These are phyloP conservation scores for Lactarius hatsudake DNA, from an alignment of 768 basidiomycete species.

Conservation along the genomic window DNA sequence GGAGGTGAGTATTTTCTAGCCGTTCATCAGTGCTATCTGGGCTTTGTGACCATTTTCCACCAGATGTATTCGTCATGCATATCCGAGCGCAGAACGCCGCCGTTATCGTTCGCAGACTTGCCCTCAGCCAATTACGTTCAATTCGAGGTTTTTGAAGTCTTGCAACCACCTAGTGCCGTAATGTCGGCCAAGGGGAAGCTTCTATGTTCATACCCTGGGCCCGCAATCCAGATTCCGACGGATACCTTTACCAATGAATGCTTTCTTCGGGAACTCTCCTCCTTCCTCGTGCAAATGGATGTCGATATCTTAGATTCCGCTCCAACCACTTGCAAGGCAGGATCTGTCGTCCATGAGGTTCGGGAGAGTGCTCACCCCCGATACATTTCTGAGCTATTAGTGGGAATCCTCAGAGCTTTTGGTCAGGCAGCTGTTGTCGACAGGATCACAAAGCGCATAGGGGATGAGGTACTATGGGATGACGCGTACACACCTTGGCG, in stretches of 20 bases:
- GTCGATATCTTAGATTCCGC: constrained; percentile 36
- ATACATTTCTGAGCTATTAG: constrained; percentile 49
- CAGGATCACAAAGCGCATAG: constrained; percentile 43
- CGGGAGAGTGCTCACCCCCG: constrained; percentile 44
- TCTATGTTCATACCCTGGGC: constrained; percentile 45
- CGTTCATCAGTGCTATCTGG: not conserved
- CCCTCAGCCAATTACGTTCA: constrained; percentile 28
- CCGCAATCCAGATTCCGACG: constrained; percentile 40
- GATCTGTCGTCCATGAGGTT: constrained; percentile 32
- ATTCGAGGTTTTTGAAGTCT: constrained; percentile 49
- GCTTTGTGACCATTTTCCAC: not conserved
- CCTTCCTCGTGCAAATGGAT: constrained; percentile 41
- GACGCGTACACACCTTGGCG: constrained; percentile 45
- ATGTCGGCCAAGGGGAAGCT: constrained; percentile 44
- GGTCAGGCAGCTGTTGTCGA: constrained; percentile 33
- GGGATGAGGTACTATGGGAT: constrained; percentile 47
- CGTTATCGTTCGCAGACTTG: constrained; percentile 33
- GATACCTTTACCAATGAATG: constrained; percentile 30
- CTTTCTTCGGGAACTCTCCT: constrained; percentile 38
- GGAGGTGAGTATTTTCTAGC: constrained; percentile 6
- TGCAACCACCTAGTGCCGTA: constrained; percentile 37
- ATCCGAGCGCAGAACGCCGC: constrained; percentile 50
- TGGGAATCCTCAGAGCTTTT: constrained; percentile 45
- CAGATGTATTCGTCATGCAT: constrained; percentile 40
- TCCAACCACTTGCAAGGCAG: constrained; percentile 37